phyloP scores from a whole-genome alignment of 768 basidiomycete species.

The Rhodotorula taiwanensis region DNA sequence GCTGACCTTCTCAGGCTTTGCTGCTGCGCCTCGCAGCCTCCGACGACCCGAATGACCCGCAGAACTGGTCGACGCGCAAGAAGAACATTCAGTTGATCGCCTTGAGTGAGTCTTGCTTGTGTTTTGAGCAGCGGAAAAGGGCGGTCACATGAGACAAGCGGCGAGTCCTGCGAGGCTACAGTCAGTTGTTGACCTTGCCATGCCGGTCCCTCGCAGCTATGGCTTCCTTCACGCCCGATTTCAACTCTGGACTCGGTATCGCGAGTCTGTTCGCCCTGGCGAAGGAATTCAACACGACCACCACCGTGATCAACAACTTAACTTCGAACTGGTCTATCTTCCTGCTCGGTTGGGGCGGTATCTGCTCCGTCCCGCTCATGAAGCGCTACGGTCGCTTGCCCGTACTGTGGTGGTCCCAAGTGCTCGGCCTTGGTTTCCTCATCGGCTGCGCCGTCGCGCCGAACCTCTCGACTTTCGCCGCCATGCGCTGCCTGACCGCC shows the following conservation, averaged over 20 bases:
- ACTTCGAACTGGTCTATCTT: constrained; percentile 48
- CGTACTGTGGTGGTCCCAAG: constrained; percentile 66
- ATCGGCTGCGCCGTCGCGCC: constrained; percentile 59
- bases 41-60: constrained; percentile 59
- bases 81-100: constrained; percentile 51
- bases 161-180: too few relatives aligned
- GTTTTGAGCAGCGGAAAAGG: background rate
- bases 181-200: background rate
- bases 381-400: constrained; percentile 61
- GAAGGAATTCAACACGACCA: constrained; percentile 53
- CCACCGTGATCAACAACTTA: constrained; percentile 57
- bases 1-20: too few relatives aligned
- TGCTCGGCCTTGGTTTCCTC: constrained; percentile 56
- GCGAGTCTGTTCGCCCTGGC: constrained; percentile 60
- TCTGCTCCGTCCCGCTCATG: constrained; percentile 61
- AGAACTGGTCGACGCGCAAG: constrained; percentile 46
- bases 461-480: constrained; percentile 55
- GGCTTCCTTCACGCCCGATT: constrained; percentile 62
- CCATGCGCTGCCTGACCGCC: constrained; percentile 55
- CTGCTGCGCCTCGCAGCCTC: constrained; percentile 46
- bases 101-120: constrained; percentile 41
- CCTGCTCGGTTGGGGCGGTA: constrained; percentile 54
- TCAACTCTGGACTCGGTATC: constrained; percentile 57
- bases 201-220: constrained; percentile 45
- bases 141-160: too few relatives aligned